Base-by-base conservation (phyloP, 2,329 filamentous ascomycete species). In the Aspergillus quadrilineatus region DNA sequence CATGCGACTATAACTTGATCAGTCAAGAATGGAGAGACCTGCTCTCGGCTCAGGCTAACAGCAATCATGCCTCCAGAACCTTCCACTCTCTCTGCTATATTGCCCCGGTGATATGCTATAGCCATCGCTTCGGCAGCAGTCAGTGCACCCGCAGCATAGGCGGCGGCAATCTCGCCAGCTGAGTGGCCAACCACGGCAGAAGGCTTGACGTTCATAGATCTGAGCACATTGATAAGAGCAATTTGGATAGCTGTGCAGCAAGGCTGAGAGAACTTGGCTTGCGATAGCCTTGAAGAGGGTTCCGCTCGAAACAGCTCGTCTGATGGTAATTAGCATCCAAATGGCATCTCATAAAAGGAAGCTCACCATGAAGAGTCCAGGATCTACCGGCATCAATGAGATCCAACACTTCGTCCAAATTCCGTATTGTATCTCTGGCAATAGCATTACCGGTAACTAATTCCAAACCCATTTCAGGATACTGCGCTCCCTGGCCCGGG, bases 401-500 rank as follows among this genome's bases (percentile, higher is more conserved):
- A 29, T 52, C 41, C 6, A 56, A 29, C 12, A 51, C 45, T 4
- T 34, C 5, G 30, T 56, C 43, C n/a, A 51, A 17, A 2, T 22
- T 4, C 9, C 28, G 28, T 15, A 56, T 56, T 4, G 54, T 55
- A 9, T 28, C 17, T 14, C 15, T 34, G 12, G 43, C 37, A 28
- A 34, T 34, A 9, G n/a, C 6, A 36, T 34, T 47, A 12, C 14
- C 5, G 5, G 6, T 32, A 5, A 56, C 17, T 29, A 52, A 17
- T 14, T 48, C 42, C 22, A 9, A 9, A 4, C 67, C 71, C 70
- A 73, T 73, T 4, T 39, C 53, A 6, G 57, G 22, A 58, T 65
- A 73, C 37, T 73, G 69, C 4, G 70, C 68, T 2, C 70, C 71
- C 43, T 73, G 70, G 2, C 71, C 71, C 2, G 55, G 53, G 10